A percentile compares a stretch with the other conserved stretches of the same genome.
These are phyloP conservation scores for Centrapalus pauciflorus DNA, from an alignment of 129 eudicot species.

Conservation along the genomic window DNA sequence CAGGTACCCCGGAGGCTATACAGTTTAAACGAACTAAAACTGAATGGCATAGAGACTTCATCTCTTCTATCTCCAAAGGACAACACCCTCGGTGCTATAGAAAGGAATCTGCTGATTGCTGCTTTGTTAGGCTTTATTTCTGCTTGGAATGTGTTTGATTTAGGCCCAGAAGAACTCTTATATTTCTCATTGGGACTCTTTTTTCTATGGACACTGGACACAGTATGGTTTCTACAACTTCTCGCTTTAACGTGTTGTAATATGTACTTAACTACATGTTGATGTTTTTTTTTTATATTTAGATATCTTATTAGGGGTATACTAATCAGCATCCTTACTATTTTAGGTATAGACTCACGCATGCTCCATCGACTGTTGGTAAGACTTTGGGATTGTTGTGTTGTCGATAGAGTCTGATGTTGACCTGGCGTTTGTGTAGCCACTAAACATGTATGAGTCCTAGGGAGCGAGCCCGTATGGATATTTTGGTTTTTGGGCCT, in stretches of 20 bases:
- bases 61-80: conserved; percentile 78
- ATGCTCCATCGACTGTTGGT: too few relatives aligned
- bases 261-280: too few relatives aligned
- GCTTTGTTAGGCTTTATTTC: conserved; percentile 68
- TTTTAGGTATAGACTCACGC: too few relatives aligned
- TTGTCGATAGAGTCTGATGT: too few relatives aligned
- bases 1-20: conserved; percentile 94
- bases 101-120: conserved; percentile 66
- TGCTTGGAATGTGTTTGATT: conserved; percentile 67
- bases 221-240: conserved; percentile 39
- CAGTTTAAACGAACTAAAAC: conserved; percentile 67
- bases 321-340: too few relatives aligned
- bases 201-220: conserved; percentile 69
- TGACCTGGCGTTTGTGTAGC: too few relatives aligned
- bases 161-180: conserved; percentile 56
- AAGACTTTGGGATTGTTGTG: too few relatives aligned
- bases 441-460: too few relatives aligned
- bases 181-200: conserved; percentile 56
- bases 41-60: conserved; percentile 74
- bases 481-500: too few relatives aligned
- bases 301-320: too few relatives aligned
- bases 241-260: conserved; percentile 1
- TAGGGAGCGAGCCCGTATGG: too few relatives aligned
- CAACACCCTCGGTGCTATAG: conserved; percentile 70
- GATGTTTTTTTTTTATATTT: too few relatives aligned